Evolutionary conservation across 768 basidiomycete genomes (phyloP), one percentile per base, ranked within the genome.

Genomic region (Rhodotorula kratochvilovae): DNA sequence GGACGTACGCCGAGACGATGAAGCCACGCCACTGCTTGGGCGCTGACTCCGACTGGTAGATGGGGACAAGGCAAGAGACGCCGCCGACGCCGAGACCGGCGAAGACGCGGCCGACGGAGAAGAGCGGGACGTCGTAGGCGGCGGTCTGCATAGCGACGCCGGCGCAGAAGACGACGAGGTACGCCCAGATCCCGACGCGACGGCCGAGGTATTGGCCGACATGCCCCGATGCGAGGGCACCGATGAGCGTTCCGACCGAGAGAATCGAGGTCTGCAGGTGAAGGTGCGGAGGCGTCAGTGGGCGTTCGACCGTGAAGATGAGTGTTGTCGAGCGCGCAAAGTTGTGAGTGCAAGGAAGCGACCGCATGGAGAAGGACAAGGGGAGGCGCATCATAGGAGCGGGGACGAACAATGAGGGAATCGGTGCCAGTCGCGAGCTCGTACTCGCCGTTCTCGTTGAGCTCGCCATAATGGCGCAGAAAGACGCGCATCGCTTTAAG

Each of bases 191-290:
- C 66, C 83, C 85, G 56, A 76, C 76, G 64, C 81, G 83, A 8
- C 71, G 66, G 5, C 71, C 71, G 54, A 72, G 29, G 29, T 23
- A 33, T 56, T 59, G 58, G 16, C 42, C 48, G 53, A 72, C 23
- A n/a, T 58, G 43, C 1, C 48, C 51, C 2, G 61, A 57, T 13
- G 23, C 16, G 15, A 90, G 83, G 31, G 87, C 80, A 63, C 80
- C 91, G 75, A 90, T 86, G 83, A 92, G 90, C 36, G 90, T 92
- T 70, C 91, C 91, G 21, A 88, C 90, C 10, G 89, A 91, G 51
- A 91, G 86, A 76, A 90, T 89, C 42, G 84, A 85, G 64, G 84
- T 83, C 51, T 50, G 48, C 27, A n/a, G n/a, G n/a, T n/a, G n/a
- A 21, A 27, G 15, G 17, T 16, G 45, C 25, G 12, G 5, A 7